These are phyloP conservation scores for Aspergillus sp. DNA, from an alignment of 2,329 filamentous ascomycete genomes.

Conservation along the genomic window DNA sequence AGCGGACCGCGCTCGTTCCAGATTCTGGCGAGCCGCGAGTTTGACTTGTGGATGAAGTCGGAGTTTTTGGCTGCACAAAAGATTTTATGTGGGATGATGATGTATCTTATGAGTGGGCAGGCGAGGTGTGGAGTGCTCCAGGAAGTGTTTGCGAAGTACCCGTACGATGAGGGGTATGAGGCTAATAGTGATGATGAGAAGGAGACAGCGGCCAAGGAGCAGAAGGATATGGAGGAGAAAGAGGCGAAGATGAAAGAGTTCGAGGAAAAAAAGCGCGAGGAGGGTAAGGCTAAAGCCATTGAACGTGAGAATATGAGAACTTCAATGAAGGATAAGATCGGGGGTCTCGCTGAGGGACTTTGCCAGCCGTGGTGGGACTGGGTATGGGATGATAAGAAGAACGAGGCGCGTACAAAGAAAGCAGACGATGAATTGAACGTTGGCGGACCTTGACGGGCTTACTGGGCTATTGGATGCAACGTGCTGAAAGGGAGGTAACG, in stretches of 20 bases:
- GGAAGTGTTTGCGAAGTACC: conserved; percentile 20
- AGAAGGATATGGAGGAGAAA: conserved; percentile 10
- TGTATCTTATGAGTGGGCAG: conserved; percentile 30
- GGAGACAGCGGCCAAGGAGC: conserved; percentile 7
- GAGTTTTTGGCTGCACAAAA: conserved; percentile 23
- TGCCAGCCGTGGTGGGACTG: conserved; percentile 24
- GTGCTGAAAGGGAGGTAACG: background rate
- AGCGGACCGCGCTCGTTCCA: conserved; percentile 20
- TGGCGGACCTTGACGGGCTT: background rate
- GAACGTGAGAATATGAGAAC: conserved; percentile 15
- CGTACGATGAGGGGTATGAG: conserved; percentile 15
- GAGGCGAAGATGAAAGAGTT: conserved; percentile 13
- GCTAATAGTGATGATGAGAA: conserved; percentile 3
- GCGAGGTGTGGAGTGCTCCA: conserved; percentile 26
- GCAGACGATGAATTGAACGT: conserved; percentile 7
- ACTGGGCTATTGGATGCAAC: background rate
- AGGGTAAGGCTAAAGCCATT: conserved; percentile 8
- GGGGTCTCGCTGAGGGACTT: conserved; percentile 11
- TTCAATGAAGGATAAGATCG: conserved; percentile 14
- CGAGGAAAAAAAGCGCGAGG: conserved; percentile 11
- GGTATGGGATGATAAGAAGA: conserved; percentile 21
- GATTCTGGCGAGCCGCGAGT: conserved; percentile 27
- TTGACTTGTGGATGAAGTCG: conserved; percentile 24
- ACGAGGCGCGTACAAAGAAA: conserved; percentile 1
- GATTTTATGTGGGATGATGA: conserved; percentile 20